Evolutionary conservation across 306 rosid species (phyloP).

Genomic region (Fagus crenata): DNA sequence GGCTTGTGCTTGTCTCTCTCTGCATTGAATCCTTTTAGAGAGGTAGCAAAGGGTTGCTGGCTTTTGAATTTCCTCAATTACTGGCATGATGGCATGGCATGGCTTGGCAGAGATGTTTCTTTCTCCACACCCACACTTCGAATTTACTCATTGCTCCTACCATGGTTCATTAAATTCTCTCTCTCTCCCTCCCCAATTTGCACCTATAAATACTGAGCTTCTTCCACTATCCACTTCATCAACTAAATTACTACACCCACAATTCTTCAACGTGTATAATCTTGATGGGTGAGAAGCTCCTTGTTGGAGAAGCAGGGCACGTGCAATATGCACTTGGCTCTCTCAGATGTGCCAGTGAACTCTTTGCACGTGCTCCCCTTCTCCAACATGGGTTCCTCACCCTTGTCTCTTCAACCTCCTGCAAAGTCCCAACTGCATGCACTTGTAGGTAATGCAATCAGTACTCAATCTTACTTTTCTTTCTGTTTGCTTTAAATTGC

Average conservation of each 20-base stretch:
- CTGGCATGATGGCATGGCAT: conserved; percentile 41
- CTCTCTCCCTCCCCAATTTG: conserved; percentile 16
- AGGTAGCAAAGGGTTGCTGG: conserved; percentile 32
- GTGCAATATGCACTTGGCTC: conserved; percentile 53
- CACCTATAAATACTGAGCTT: conserved; percentile 49
- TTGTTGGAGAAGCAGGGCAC: conserved; percentile 99
- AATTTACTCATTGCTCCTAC: conserved; percentile 41
- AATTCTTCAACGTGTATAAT: conserved; percentile 10
- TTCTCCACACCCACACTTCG: conserved; percentile 22
- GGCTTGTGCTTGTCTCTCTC: conserved; percentile 35
- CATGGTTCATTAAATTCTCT: conserved; percentile 23
- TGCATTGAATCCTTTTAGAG: conserved; percentile 36
- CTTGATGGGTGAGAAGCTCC: conserved; percentile 60
- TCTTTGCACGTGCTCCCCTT: conserved; percentile 84
- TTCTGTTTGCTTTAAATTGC: background rate
- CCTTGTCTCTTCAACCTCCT: conserved; percentile 13
- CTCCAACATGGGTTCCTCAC: conserved; percentile 78
- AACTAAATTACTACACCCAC: conserved; percentile 13
- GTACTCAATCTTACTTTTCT: background rate
- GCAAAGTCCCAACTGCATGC: background rate
- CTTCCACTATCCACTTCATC: conserved; percentile 27
- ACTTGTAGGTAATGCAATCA: conserved; percentile 4
- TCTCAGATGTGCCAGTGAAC: conserved; percentile 20
- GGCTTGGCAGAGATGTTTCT: conserved; percentile 30
- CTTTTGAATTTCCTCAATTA: conserved; percentile 11